Conservation (phyloP, 352 stramenopile species). For the Pythium insidiosum region DNA sequence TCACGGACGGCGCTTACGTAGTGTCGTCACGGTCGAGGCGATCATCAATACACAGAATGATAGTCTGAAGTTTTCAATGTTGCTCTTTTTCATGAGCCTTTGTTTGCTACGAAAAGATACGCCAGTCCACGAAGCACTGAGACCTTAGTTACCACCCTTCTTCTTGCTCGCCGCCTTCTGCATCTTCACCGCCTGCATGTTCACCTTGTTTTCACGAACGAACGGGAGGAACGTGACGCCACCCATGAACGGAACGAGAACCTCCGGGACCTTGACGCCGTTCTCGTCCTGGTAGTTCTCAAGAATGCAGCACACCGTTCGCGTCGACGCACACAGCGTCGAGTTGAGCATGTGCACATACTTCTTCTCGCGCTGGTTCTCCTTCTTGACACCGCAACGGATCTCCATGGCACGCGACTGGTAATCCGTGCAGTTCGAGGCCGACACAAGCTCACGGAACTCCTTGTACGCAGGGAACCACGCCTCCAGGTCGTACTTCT, state of each 20-base stretch:
- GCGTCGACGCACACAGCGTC: slow-evolving; percentile 97
- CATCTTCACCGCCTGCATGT: slow-evolving; percentile 90
- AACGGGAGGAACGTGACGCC: slow-evolving; percentile 98
- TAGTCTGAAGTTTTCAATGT: no score
- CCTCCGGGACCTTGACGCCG: slow-evolving; percentile 95
- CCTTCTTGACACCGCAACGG: slow-evolving; percentile 94
- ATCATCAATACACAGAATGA: no score
- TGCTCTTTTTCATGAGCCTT: no score
- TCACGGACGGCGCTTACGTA: no score
- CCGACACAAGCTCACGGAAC: slow-evolving; percentile 98
- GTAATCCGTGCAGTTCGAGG: slow-evolving; percentile 99
- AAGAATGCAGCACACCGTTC: slow-evolving; percentile 98
- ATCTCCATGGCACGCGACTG: slow-evolving; percentile 97
- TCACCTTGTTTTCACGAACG: slow-evolving; percentile 90
- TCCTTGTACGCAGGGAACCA: slow-evolving; percentile 99
- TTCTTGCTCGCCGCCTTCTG: slow-evolving; percentile 94
- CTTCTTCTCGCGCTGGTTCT: slow-evolving; percentile 93
- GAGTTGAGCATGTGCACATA: slow-evolving; percentile 99
- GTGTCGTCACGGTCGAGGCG: no score
- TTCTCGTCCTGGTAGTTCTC: slow-evolving; percentile 98
- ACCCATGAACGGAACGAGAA: slow-evolving; percentile 97
- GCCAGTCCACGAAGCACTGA: no score
- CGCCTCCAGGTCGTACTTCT: slow-evolving; percentile 99
- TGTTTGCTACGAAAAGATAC: no score
- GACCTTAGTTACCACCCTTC: slow-evolving; percentile 75